Base-by-base conservation (phyloP, 192 early-diverging fungal species). In the Dispira simplex region DNA sequence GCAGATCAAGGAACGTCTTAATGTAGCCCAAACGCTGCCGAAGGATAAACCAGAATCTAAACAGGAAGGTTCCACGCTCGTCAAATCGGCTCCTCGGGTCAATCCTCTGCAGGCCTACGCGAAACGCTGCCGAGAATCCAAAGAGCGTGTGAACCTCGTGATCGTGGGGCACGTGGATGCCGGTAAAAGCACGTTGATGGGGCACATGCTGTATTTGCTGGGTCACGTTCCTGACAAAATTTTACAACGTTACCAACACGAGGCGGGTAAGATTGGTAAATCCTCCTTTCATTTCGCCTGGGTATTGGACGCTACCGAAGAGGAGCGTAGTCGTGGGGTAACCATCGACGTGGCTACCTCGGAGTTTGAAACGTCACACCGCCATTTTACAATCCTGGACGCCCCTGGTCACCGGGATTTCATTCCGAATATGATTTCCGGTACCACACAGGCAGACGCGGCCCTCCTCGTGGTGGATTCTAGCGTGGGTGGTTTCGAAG, bases 401-500 rank as follows among this genome's bases (percentile, higher is more conserved):
- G 91, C 95, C 3, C 97, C 97, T 3, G 97, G 97, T 4, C 97
- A 99, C 67, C 79, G 89, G 23, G 97, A 99, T 74, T 99, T 99
- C 73, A 87, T 99, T 57, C 95, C 97, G n/a, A 93, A 95, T 69
- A 98, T 99, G 95, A 97, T 99, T 65, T 86, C 87, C 2, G 97
- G 97, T 8, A 90, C 97, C 6, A 69, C 73, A 14, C 72, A 90
- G 76, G 97, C 97, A 0, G 97, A 99, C 81, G 93, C 87, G 16
- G 92, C 93, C 0, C 77, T 98, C 12, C 77, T 99, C 44, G 97
- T 98, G 11, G 87, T 97, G 8, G 94, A 96, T 69, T 82, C 88
- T 4, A 81, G 85, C 0, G 80, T 77, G 0, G 94, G 94, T 44
- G 94, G 87, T 60, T 98, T 99, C 70, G 97, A 99, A 69, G 77